Base-by-base conservation (phyloP, 1,284 basidiomycete genomes). In the Cystobasidium slooffiae region DNA sequence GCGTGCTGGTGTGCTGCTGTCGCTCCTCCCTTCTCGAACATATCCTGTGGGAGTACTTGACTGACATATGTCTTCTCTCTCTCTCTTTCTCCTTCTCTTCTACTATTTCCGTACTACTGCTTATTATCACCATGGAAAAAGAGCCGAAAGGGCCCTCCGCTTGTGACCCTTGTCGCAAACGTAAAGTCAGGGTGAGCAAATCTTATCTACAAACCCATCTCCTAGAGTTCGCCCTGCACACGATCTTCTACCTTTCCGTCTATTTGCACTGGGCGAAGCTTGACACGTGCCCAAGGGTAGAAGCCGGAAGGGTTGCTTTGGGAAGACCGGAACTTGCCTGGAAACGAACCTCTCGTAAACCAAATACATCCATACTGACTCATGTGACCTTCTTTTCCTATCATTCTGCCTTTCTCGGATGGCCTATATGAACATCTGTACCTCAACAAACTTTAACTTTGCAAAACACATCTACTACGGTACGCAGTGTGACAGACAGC, bases 121-220 rank as follows among this genome's bases (percentile, higher is more conserved):
- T 31, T 31, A 4, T 55, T 24, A 53, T 9, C 20, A 5, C 51
- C 22, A 67, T 67, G 41, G n/a, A 31, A 24, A 70, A 12, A 61
- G 66, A 68, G 43, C 46, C 43, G 39, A 68, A 68, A 68, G 66
- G 66, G 3, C 66, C 66, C 24, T 51, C 66, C 18, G 66, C 66
- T 14, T 68, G 66, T 39, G 66, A 68, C 51, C 18, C 52, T 14
- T 68, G 66, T 44, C 52, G 66, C 41, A 68, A 68, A 58, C 31
- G 53, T 12, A 68, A 68, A 58, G 55, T 56, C 37, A 68, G 55
- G 43, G 66, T 68, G 43, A 58, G 61, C 22, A 18, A n/a, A 24
- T 12, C 12, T 55, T 51, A 14, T 20, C 47, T 16, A 16, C 47
- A 14, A 16, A 14, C 47, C 20, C 47, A 16, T 16, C 16, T 51